Conservation (phyloP, 768 basidiomycete genomes). For the Lactarius hengduanensis region DNA sequence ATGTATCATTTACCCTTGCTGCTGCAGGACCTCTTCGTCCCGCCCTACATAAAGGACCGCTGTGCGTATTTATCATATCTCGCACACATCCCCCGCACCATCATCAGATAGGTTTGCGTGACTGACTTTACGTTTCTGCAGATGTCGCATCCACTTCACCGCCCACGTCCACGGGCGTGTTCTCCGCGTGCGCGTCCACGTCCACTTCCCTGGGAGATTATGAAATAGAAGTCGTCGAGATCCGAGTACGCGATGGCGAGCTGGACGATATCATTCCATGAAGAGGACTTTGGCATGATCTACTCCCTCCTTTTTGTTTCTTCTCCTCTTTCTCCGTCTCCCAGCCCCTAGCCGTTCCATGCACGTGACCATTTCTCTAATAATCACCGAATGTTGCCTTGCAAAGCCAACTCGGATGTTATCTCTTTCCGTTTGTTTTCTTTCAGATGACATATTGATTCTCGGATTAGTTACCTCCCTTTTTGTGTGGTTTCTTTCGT, state of each 20-base stretch:
- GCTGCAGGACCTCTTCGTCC: slow-evolving; percentile 75
- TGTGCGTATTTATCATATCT: slow-evolving; percentile 51
- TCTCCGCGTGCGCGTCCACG: slow-evolving; percentile 66
- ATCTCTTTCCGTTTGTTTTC: neutral
- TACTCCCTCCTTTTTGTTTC: neutral
- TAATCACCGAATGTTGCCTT: slow-evolving; percentile 6
- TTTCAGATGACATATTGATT: neutral
- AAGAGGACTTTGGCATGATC: slow-evolving; percentile 16
- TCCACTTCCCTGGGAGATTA: slow-evolving; percentile 59
- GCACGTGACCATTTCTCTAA: slow-evolving; percentile 3
- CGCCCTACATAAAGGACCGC: slow-evolving; percentile 87
- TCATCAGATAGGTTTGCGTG: slow-evolving; percentile 16
- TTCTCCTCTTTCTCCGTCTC: neutral
- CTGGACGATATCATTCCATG: slow-evolving; percentile 72
- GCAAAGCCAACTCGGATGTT: neutral
- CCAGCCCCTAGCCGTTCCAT: neutral
- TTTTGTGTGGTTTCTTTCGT: neutral
- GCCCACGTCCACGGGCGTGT: slow-evolving; percentile 62
- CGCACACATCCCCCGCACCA: slow-evolving; percentile 28
- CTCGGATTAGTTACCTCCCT: neutral
- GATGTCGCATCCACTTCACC: slow-evolving; percentile 84
- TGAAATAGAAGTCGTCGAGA: slow-evolving; percentile 86
- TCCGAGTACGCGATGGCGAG: slow-evolving; percentile 77
- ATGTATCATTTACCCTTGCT: slow-evolving; percentile 11
- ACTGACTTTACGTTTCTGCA: slow-evolving; percentile 32